Percentiles rank a stretch among this genome's conserved stretches.
Evolutionary conservation across 768 basidiomycete genomes (phyloP).

Genomic region (Boletus huronensis): DNA sequence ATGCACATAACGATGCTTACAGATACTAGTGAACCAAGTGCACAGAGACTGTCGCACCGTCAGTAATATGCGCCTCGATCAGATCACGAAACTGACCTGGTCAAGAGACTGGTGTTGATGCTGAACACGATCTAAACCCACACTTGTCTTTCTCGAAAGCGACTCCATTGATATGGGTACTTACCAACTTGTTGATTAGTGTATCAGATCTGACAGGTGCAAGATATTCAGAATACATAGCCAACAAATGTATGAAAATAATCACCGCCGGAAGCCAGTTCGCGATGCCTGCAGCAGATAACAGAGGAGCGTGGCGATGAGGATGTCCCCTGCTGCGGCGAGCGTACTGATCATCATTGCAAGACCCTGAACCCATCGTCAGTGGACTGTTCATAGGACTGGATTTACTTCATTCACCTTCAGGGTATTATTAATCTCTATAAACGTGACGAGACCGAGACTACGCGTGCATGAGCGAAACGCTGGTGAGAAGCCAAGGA

Average conservation of each 20-base stretch:
- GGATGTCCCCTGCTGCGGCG: background rate
- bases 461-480: slow-evolving; percentile 30
- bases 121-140: slow-evolving; percentile 44
- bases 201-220: background rate
- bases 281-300: background rate
- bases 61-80: background rate
- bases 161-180: background rate
- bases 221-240: background rate
- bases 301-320: background rate
- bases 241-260: background rate
- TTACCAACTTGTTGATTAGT: background rate
- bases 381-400: background rate
- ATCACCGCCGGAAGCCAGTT: background rate
- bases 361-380: background rate
- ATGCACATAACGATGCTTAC: slow-evolving; percentile 22
- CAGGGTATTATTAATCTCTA: background rate
- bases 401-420: background rate
- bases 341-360: background rate
- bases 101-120: slow-evolving; percentile 37
- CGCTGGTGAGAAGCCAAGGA: background rate
- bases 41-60: slow-evolving; percentile 38
- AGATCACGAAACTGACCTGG: slow-evolving; percentile 17
- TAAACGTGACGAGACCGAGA: slow-evolving; percentile 16
- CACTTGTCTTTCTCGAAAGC: background rate
- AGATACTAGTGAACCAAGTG: slow-evolving; percentile 51